Percentiles rank a stretch among this genome's conserved stretches.
Conservation (phyloP, 805 yeast genomes). For the Yamadazyma ubonensis region DNA sequence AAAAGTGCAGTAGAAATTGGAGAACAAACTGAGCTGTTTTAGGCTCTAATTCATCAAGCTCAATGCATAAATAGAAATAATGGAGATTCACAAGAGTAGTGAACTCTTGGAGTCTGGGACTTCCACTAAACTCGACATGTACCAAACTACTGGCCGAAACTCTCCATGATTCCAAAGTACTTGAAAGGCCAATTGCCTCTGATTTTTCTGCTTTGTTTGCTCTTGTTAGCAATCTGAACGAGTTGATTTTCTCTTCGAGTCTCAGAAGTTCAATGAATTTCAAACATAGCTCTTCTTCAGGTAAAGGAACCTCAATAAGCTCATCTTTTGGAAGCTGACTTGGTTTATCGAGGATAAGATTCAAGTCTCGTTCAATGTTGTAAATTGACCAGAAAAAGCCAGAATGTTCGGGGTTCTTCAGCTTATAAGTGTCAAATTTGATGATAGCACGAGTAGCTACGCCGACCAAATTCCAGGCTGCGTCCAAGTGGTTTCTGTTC, state of each 20-base stretch:
- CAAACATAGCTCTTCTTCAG: constrained; percentile 15
- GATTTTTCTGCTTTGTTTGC: constrained; percentile 10
- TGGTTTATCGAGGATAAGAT: constrained; percentile 34
- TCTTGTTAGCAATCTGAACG: constrained; percentile 7
- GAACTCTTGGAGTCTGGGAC: constrained; percentile 27
- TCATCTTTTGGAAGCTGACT: constrained; percentile 29
- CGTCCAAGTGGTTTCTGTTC: constrained; percentile 25
- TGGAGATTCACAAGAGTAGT: constrained; percentile 35
- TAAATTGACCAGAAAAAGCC: constrained; percentile 37
- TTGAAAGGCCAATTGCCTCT: constrained; percentile 19
- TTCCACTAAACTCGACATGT: constrained; percentile 21
- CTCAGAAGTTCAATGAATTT: constrained; percentile 21
- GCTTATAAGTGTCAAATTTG: constrained; percentile 21
- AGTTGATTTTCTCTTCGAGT: constrained; percentile 26
- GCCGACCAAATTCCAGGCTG: constrained; percentile 37
- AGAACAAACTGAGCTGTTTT: constrained; percentile 41
- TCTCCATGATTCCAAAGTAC: constrained; percentile 39
- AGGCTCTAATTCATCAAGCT: constrained; percentile 38
- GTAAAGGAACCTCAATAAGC: not conserved
- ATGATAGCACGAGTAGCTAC: constrained; percentile 30
- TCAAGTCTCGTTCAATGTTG: constrained; percentile 39
- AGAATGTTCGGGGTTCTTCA: constrained; percentile 9
- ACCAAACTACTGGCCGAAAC: constrained; percentile 25
- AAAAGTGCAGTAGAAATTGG: constrained; percentile 41
- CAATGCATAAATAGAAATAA: constrained; percentile 39